These are phyloP conservation scores for Bruguiera sexangula DNA, from an alignment of 345 rosid genomes.

Conservation along the genomic window DNA sequence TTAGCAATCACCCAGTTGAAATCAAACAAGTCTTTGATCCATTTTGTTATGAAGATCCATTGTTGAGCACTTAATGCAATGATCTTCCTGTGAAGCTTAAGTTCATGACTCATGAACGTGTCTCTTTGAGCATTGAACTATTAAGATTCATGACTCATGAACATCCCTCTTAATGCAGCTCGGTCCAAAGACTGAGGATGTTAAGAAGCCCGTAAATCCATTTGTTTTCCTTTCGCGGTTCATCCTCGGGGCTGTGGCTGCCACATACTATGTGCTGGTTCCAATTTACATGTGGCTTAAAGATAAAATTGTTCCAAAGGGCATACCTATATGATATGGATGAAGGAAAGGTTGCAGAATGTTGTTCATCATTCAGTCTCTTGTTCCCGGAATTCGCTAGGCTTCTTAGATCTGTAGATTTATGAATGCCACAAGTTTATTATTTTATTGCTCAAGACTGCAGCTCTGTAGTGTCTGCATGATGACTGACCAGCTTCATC, in stretches of 20 bases:
- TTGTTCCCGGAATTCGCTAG: background rate
- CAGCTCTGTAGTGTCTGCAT: too few species aligned
- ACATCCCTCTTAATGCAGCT: constrained; percentile 23
- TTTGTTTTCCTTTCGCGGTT: constrained; percentile 23
- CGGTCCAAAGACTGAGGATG: constrained; percentile 37
- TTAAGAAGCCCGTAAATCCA: constrained; percentile 28
- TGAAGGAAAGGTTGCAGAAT: background rate
- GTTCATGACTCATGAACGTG: too few species aligned
- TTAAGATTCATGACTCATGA: background rate
- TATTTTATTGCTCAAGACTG: background rate
- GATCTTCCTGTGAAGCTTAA: background rate
- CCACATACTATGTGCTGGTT: constrained; percentile 32
- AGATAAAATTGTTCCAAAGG: constrained; percentile 38
- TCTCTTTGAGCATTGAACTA: background rate
- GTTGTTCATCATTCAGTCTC: background rate
- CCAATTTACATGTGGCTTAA: constrained; percentile 43
- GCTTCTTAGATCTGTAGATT: too few species aligned
- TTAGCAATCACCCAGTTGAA: too few species aligned
- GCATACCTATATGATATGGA: constrained; percentile 26
- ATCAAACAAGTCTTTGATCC: background rate
- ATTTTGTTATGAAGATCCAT: background rate
- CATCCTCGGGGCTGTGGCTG: constrained; percentile 28
- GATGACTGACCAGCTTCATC: too few species aligned
- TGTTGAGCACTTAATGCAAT: background rate
- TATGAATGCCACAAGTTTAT: background rate